A percentile compares a stretch with the other conserved stretches of the same genome.
These are phyloP conservation scores for Amphirosellinia nigrospora DNA, from an alignment of 495 filamentous ascomycete genomes.

Conservation along the genomic window DNA sequence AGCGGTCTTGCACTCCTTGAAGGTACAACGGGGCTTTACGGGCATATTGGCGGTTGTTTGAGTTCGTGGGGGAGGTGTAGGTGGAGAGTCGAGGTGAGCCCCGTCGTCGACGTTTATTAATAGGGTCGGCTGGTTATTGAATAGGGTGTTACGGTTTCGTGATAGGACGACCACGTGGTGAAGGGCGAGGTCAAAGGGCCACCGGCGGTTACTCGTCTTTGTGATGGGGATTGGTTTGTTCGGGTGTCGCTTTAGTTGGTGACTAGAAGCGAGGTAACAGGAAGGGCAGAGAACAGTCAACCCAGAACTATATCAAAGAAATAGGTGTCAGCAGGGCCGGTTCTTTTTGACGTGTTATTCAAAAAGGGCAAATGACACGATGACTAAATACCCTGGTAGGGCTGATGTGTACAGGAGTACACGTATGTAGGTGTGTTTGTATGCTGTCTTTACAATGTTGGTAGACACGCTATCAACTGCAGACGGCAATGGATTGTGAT, in stretches of 20 bases:
- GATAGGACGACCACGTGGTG: conserved; percentile 1
- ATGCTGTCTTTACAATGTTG: background rate
- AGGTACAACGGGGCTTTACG: conserved; percentile 85
- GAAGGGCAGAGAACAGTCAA: conserved; percentile 5
- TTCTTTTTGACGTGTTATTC: conserved; percentile 7
- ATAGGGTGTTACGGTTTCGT: conserved; percentile 17
- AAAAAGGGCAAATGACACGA: conserved; percentile 8
- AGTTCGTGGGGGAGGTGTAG: conserved; percentile 3
- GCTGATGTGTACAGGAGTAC: background rate
- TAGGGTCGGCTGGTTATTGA: background rate
- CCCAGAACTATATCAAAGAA: conserved; percentile 13
- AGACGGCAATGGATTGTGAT: conserved; percentile 16
- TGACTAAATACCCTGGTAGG: background rate
- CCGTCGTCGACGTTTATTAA: background rate
- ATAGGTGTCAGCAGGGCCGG: conserved; percentile 18
- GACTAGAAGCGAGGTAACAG: background rate
- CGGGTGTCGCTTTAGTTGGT: background rate
- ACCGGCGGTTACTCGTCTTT: background rate
- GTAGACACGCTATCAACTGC: background rate
- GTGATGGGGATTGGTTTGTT: conserved; percentile 1
- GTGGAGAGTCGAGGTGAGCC: background rate
- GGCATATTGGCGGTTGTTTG: conserved; percentile 57
- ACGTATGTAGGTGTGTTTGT: background rate
- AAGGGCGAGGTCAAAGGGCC: conserved; percentile 11
- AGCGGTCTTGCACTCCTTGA: conserved; percentile 83